Percentiles rank a stretch among this genome's conserved stretches.
phyloP scores from a whole-genome alignment of 345 rosid species.

The Adansonia digitata region DNA sequence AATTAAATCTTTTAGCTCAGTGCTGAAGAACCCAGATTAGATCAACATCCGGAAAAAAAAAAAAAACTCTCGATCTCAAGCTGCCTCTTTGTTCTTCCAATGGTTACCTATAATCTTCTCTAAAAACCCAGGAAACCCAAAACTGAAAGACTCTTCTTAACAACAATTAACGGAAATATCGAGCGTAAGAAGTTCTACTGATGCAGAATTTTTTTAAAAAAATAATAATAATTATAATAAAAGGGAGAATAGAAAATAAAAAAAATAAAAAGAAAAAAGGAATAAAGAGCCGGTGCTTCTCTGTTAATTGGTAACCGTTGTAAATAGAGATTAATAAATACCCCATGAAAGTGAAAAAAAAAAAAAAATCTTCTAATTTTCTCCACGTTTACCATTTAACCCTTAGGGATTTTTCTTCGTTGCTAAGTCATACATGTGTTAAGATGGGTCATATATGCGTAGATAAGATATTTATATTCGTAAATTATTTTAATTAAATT shows the following conservation, averaged over 20 bases:
- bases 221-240: too few species aligned
- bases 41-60: neutral
- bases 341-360: neutral
- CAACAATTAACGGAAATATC: neutral
- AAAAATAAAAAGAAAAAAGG: slow-evolving; percentile 5
- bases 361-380: neutral
- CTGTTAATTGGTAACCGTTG: slow-evolving; percentile 35
- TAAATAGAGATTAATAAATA: neutral
- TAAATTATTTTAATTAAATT: too few species aligned
- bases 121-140: neutral
- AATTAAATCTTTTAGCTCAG: neutral
- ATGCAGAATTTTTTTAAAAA: neutral
- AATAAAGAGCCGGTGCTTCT: slow-evolving; percentile 39
- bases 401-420: neutral
- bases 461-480: too few species aligned
- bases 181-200: neutral
- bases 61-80: slow-evolving; percentile 9
- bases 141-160: neutral
- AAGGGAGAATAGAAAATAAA: too few species aligned
- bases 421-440: too few species aligned
- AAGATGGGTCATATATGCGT: too few species aligned
- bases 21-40: neutral
- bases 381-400: neutral
- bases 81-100: neutral
- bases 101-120: neutral